These are phyloP conservation scores for Neopestalotiopsis sp. DNA, from an alignment of 2,329 filamentous ascomycete species.

Conservation along the genomic window DNA sequence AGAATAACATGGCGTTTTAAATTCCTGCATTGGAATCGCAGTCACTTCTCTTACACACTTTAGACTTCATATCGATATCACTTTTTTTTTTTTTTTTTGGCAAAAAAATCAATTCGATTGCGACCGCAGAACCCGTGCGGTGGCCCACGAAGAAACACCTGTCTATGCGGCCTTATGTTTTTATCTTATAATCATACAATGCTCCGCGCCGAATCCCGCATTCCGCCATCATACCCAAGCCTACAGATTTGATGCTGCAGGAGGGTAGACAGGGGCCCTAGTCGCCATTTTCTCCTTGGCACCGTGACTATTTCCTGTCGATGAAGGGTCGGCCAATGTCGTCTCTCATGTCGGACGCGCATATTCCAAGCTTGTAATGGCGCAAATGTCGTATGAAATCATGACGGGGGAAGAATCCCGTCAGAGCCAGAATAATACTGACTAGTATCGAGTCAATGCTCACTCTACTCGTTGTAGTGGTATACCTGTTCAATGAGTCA, in stretches of 20 bases:
- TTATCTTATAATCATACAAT: conserved; percentile 15
- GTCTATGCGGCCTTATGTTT: conserved; percentile 13
- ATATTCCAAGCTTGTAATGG: conserved; percentile 5
- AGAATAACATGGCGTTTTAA: neutral
- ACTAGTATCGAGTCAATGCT: conserved; percentile 5
- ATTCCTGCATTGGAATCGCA: neutral
- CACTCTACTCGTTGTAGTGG: conserved; percentile 81
- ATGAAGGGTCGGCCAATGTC: neutral
- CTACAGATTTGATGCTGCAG: neutral
- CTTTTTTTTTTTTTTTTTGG: neutral
- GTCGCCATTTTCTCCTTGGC: neutral
- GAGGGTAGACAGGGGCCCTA: neutral
- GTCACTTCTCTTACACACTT: neutral
- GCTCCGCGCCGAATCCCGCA: conserved; percentile 6
- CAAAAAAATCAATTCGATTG: conserved; percentile 1
- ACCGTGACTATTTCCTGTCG: conserved; percentile 15
- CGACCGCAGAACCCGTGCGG: neutral
- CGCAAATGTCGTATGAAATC: conserved; percentile 5
- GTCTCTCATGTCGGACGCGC: conserved; percentile 6
- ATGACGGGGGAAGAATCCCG: neutral
- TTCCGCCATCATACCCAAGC: neutral
- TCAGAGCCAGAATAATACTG: neutral
- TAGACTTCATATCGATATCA: neutral
- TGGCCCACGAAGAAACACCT: conserved; percentile 12
- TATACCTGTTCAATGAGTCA: conserved; percentile 65